Percentiles rank a stretch among this genome's conserved stretches.
phyloP scores from a whole-genome alignment of 2,329 filamentous ascomycete species.

The Aspergillus transmontanensis region DNA sequence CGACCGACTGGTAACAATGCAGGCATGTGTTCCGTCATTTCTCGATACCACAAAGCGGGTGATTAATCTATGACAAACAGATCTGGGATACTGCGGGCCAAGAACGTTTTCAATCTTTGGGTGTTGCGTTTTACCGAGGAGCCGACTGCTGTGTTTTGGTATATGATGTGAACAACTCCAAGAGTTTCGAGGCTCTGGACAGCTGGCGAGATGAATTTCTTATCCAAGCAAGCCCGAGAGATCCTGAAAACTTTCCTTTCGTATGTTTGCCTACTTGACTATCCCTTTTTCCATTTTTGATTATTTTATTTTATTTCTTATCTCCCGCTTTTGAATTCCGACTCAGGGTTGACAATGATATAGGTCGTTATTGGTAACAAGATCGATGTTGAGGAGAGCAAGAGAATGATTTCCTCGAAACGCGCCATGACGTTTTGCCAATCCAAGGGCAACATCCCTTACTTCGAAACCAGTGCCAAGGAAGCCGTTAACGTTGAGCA shows the following conservation, averaged over 20 bases:
- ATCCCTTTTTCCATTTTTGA: no score
- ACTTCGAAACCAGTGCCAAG: constrained; percentile 99
- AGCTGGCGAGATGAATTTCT: constrained; percentile 98
- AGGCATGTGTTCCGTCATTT: constrained; percentile 58
- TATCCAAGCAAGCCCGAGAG: constrained; percentile 93
- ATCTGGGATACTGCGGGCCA: constrained; percentile 98
- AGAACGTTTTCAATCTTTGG: constrained; percentile 94
- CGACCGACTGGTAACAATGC: constrained; percentile 97
- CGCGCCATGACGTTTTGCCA: constrained; percentile 96
- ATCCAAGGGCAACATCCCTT: constrained; percentile 94
- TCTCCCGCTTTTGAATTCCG: background rate
- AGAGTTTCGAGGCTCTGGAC: constrained; percentile 97
- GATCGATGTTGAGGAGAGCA: constrained; percentile 97
- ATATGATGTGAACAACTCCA: constrained; percentile 98
- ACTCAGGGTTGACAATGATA: background rate
- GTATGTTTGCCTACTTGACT: constrained; percentile 59
- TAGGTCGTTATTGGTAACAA: constrained; percentile 97
- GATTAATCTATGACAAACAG: constrained; percentile 48
- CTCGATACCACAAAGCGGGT: background rate
- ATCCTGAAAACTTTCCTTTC: constrained; percentile 97
- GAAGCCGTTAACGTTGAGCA: constrained; percentile 98
- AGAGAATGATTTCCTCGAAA: constrained; percentile 94
- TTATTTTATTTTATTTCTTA: background rate
- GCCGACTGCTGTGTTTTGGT: constrained; percentile 98
- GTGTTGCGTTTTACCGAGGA: constrained; percentile 95